Conservation (phyloP, 176 grass and related monocot genomes). For the Bonia amplexicaulis region DNA sequence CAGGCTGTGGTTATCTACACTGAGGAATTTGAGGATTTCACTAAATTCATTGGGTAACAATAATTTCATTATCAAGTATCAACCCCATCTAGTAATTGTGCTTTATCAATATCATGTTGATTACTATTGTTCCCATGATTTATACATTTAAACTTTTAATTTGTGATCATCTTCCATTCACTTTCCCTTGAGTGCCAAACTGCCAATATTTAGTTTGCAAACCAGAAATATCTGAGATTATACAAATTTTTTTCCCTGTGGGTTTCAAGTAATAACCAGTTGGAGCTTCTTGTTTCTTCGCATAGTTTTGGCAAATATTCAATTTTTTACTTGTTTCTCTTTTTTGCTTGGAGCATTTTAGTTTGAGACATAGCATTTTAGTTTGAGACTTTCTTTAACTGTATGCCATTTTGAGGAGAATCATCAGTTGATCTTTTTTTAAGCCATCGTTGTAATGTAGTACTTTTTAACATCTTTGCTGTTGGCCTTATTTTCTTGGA, state of each 20-base stretch:
- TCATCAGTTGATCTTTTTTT: neutral
- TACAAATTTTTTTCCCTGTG: neutral
- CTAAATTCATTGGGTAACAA: constrained; percentile 80
- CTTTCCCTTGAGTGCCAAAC: neutral
- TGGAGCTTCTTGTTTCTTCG: neutral
- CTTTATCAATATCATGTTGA: neutral
- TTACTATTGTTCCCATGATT: neutral
- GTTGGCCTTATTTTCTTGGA: neutral
- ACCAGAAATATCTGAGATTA: neutral
- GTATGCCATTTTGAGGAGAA: neutral
- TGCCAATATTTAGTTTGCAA: neutral
- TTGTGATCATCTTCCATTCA: neutral
- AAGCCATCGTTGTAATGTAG: neutral
- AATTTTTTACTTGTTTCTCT: neutral
- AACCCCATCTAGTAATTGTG: neutral
- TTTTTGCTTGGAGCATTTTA: neutral
- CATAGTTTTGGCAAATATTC: neutral
- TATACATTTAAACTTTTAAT: neutral
- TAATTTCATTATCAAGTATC: constrained; percentile 13
- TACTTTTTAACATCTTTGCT: neutral
- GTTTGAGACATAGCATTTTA: neutral
- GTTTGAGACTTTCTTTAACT: neutral
- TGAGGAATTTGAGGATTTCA: constrained; percentile 72
- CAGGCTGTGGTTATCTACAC: constrained; percentile 66
- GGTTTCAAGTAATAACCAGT: neutral